Evolutionary conservation across 164 flowering plant genomes (phyloP), one percentile per base, ranked within the genome.

Genomic region (Stephania cephalantha): DNA sequence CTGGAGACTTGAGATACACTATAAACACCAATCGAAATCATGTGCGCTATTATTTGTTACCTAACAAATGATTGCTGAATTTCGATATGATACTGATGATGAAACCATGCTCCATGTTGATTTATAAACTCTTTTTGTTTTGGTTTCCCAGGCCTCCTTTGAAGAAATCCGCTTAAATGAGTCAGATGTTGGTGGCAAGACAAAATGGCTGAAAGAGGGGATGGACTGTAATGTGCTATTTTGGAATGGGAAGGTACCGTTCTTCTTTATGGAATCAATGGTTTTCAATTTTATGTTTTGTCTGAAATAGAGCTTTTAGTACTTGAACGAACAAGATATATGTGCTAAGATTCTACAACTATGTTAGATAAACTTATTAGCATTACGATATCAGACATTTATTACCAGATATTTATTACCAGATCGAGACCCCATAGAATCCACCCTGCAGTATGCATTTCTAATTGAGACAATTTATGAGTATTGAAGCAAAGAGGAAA

Each of bases 191-290:
- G 97, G 90, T 7, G 94, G 90, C 45, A 92, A 86, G 87, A 82
- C 81, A 70, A 91, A 88, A 85, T 93, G 90, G 90, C 84, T 95
- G 75, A 95, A 89, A 84, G 99, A 95, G 79, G 99, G 98, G 84
- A 87, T 90, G 95, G 98, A 95, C 80, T 95, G 97, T 90, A 90
- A 25, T 87, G 68, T 95, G 85, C 86, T 91, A 31, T 89, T 88
- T 76, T 95, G 99, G 99, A 93, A 91, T 35, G 99, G 88, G 73
- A 90, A 89, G 82, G 99, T 90, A 70, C 71, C 12, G 30, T 2
- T 46, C 42, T 69, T 78, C 5, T 18, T 13, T 74, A 18, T 48
- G 42, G 42, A 35, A 35, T 35, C 42, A 35, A 35, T 35, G 42
- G 42, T 35, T 35, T 35, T 35, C 42, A 35, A 35, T 35, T 31